Evolutionary conservation across 345 rosid genomes (phyloP).

Genomic region (Salix brachista): DNA sequence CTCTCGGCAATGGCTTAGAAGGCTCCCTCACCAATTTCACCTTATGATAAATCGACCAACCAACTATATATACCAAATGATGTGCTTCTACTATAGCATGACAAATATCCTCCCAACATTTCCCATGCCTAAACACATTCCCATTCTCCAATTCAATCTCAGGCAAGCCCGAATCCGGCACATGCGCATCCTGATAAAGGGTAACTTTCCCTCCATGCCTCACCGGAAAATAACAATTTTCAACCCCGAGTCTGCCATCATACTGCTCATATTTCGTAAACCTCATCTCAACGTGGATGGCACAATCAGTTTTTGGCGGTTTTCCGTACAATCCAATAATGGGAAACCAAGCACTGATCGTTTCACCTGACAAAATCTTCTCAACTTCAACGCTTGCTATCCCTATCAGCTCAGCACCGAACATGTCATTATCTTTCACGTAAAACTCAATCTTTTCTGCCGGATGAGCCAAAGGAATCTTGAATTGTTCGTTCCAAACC

Average conservation of each 20-base stretch:
- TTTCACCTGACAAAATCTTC: constrained; percentile 36
- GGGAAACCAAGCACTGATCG: constrained; percentile 62
- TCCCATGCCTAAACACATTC: constrained; percentile 35
- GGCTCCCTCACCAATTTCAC: constrained; percentile 71
- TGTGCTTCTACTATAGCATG: constrained; percentile 82
- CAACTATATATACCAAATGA: constrained; percentile 67
- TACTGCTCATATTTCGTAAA: constrained; percentile 48
- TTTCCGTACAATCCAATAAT: constrained; percentile 48
- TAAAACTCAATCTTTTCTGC: constrained; percentile 50
- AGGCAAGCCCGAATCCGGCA: constrained; percentile 41
- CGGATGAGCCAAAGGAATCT: constrained; percentile 71
- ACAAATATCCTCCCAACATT: constrained; percentile 92
- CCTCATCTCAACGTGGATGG: constrained; percentile 51
- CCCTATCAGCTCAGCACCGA: constrained; percentile 81
- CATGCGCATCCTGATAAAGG: constrained; percentile 82
- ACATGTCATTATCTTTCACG: constrained; percentile 75
- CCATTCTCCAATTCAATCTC: constrained; percentile 62
- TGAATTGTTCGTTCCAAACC: constrained; percentile 65
- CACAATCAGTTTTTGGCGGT: constrained; percentile 66
- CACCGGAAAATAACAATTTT: constrained; percentile 64
- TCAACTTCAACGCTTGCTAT: constrained; percentile 40
- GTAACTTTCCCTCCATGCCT: constrained; percentile 60
- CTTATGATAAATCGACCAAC: constrained; percentile 82
- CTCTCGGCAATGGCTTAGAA: constrained; percentile 50
- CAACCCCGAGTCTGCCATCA: constrained; percentile 44